Evolutionary conservation across 164 flowering plant genomes (phyloP).

Genomic region (Aristolochia fimbriata): DNA sequence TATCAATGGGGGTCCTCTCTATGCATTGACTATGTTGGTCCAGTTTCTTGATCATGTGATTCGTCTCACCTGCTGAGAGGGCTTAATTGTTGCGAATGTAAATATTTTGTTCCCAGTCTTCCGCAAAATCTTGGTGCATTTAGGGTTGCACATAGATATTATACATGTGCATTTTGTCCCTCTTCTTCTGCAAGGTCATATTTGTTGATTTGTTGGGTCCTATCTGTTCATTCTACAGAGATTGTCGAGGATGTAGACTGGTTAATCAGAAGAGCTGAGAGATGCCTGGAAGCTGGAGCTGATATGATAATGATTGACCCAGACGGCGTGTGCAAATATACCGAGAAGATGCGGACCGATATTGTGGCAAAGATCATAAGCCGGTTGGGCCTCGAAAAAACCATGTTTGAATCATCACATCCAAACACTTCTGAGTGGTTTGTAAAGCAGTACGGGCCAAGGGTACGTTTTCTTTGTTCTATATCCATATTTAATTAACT

Average conservation of each 20-base stretch:
- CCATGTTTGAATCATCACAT: slow-evolving; percentile 88
- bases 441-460: slow-evolving; percentile 74
- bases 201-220: too few species aligned
- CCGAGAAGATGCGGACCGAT: slow-evolving; percentile 60
- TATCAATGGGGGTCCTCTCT: too few species aligned
- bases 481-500: not conserved
- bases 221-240: slow-evolving; percentile 25
- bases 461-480: slow-evolving; percentile 23
- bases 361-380: slow-evolving; percentile 76
- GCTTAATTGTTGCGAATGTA: too few species aligned
- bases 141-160: too few species aligned
- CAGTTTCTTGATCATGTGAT: too few species aligned
- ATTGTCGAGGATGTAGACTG: slow-evolving; percentile 78
- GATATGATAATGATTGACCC: slow-evolving; percentile 97
- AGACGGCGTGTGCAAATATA: slow-evolving; percentile 61
- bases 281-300: slow-evolving; percentile 97
- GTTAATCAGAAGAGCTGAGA: slow-evolving; percentile 79
- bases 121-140: too few species aligned
- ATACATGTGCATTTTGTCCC: too few species aligned
- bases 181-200: too few species aligned
- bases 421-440: slow-evolving; percentile 77
- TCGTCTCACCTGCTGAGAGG: too few species aligned
- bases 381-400: slow-evolving; percentile 89
- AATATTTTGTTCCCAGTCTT: too few species aligned
- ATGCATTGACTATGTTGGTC: too few species aligned